Percentiles rank a stretch among this genome's conserved stretches.
Conservation (phyloP, 768 basidiomycete genomes). For the Butyriboletus loyo region DNA sequence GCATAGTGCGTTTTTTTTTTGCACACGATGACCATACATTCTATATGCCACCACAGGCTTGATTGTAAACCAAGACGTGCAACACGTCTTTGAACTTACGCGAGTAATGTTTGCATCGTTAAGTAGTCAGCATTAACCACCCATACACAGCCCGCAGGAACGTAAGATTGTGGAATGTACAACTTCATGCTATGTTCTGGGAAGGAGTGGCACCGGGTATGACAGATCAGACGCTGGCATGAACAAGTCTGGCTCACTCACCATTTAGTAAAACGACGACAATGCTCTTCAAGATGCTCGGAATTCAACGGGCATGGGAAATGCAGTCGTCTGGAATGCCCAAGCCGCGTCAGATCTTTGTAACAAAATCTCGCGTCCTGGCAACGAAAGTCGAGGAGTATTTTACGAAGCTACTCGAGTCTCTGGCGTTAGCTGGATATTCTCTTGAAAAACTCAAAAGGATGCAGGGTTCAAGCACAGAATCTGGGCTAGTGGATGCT, state of each 20-base stretch:
- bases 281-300: slow-evolving; percentile 74
- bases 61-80: slow-evolving; percentile 20
- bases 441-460: slow-evolving; percentile 39
- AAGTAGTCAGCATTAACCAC: slow-evolving; percentile 13
- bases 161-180: slow-evolving; percentile 56
- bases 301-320: slow-evolving; percentile 57
- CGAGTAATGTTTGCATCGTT: slow-evolving; percentile 2
- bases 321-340: slow-evolving; percentile 28
- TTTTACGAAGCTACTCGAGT: slow-evolving; percentile 49
- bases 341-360: slow-evolving; percentile 66
- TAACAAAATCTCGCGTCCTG: slow-evolving; percentile 65
- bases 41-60: slow-evolving; percentile 14
- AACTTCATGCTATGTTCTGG: slow-evolving; percentile 62
- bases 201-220: slow-evolving; percentile 74
- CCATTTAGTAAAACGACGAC: slow-evolving; percentile 65
- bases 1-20: slow-evolving; percentile 12
- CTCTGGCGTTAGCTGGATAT: slow-evolving; percentile 37
- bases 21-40: neutral
- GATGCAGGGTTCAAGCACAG: slow-evolving; percentile 19
- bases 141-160: slow-evolving; percentile 40
- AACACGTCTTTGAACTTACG: slow-evolving; percentile 29
- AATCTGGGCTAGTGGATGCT: slow-evolving; percentile 33
- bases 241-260: neutral
- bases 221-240: neutral
- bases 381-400: slow-evolving; percentile 71